Base-by-base conservation (phyloP, 345 rosid genomes). In the Mercurialis annua region DNA sequence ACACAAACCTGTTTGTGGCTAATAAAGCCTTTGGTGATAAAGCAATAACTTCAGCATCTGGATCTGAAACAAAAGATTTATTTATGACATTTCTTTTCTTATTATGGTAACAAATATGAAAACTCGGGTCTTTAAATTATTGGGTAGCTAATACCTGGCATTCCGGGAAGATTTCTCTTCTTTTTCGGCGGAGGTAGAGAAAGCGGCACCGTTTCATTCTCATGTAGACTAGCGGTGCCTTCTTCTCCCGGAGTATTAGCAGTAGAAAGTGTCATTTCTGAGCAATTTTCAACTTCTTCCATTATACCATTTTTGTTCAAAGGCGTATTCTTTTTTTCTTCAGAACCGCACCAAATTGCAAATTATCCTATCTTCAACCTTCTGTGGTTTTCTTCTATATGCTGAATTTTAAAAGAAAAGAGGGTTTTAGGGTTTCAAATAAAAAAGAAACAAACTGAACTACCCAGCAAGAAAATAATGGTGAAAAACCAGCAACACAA, bases 101-200 rank as follows among this genome's bases (percentile, higher is more conserved):
- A 12, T 27, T 36, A 11, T 20, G 31, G 11, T 12, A 2, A 20
- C 11, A 21, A 33, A 26, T n/a, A 11, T 0, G 20, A 48, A 16
- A 33, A 44, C n/a, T 20, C 21, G 2, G 20, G 21, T n/a, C 5
- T 48, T 31, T 11, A 30, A 23, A 65, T 33, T 21, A 9, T 20
- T n/a, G 11, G 26, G 26, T n/a, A n/a, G n/a, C n/a, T 50, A 34
- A 61, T 62, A 86, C 95, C 95, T 60, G 95, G 95, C 91, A 83
- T 88, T 79, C 95, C 95, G 12, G 95, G 95, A 73, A 86, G 95
- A 62, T 79, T 88, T 29, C 95, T 82, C 79, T 79, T 88, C 84
- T 84, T 88, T 84, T 81, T 88, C 47, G 75, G 62, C 26, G 79
- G 60, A 20, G 52, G 71, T 26, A 48, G 69, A 12, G 71, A 27